These are phyloP conservation scores for Cytospora piceae DNA, from an alignment of 2,329 filamentous ascomycete species.

Conservation along the genomic window DNA sequence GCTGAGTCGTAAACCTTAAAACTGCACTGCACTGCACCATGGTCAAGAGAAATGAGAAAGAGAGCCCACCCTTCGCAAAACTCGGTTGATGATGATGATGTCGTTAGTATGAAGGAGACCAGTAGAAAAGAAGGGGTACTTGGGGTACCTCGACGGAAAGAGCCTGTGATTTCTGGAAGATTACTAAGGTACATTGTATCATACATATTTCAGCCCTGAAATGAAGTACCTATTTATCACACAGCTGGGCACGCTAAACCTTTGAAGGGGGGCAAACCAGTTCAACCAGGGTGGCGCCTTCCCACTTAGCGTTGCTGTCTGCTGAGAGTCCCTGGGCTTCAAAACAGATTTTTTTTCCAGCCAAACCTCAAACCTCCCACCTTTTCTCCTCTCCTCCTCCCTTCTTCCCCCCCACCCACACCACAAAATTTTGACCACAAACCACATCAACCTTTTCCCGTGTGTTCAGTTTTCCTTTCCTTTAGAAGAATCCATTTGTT, in stretches of 20 bases:
- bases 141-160: slow-evolving; percentile 16
- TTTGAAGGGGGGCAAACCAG: slow-evolving; percentile 5
- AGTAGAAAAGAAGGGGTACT: slow-evolving; percentile 6
- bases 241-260: neutral
- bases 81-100: neutral
- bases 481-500: slow-evolving; percentile 48
- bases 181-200: slow-evolving; percentile 14
- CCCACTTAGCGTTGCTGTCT: slow-evolving; percentile 5
- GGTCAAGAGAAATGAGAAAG: neutral
- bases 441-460: slow-evolving; percentile 37
- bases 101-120: slow-evolving; percentile 1
- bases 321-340: slow-evolving; percentile 31
- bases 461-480: slow-evolving; percentile 45
- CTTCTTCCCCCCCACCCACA: slow-evolving; percentile 35
- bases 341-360: slow-evolving; percentile 35
- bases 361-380: slow-evolving; percentile 30
- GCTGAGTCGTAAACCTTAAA: neutral
- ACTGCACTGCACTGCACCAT: too few species aligned
- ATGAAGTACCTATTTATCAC: neutral
- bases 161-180: slow-evolving; percentile 14
- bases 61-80: neutral
- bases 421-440: slow-evolving; percentile 38
- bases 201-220: neutral
- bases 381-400: slow-evolving; percentile 29
- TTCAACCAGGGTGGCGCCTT: slow-evolving; percentile 2